Evolutionary conservation across 1,139 yeast genomes (phyloP), one percentile per base, ranked within the genome.

Genomic region (Suhomyces chickasaworum): DNA sequence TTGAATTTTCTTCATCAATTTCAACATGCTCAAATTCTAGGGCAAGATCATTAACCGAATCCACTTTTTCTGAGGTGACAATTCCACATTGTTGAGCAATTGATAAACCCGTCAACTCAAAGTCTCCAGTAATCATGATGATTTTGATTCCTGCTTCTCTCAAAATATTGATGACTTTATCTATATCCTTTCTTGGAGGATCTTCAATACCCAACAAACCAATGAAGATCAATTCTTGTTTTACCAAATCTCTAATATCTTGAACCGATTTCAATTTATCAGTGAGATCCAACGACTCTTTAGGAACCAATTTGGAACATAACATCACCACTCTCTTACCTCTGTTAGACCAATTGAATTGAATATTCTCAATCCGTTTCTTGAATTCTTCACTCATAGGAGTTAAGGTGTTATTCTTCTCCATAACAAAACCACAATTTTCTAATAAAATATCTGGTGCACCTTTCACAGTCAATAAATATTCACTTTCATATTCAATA

Each of bases 121-220:
- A 77, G 56, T 78, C 84, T 44, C 83, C 83, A 23, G 83, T 78
- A 31, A 78, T 77, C 83, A 78, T 78, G 17, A 73, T 68, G 20
- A 75, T 63, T 42, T 74, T 74, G 39, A 78, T 69, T 17, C 83
- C 81, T 18, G 83, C 83, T n/a, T 58, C 60, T 47, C 75, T 66
- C 41, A 76, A 65, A 3, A 61, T 65, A 3, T 56, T 48, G 39
- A 77, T 66, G 13, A 74, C 77, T 7, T 63, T 63, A n/a, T 64
- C 66, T 38, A 76, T 70, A 27, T 68, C 77, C 37, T 66, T 69
- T 52, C 78, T 68, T 38, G 80, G 81, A 10, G 83, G 83, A 54
- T 78, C 83, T 38, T 71, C 69, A 36, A 79, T 74, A 20, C 79
- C 82, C 33, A 77, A 60, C 41, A 79, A 50, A 7, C 83, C 83